phyloP scores from a whole-genome alignment of 441 rosid species.

The Francoa sonchifolia region DNA sequence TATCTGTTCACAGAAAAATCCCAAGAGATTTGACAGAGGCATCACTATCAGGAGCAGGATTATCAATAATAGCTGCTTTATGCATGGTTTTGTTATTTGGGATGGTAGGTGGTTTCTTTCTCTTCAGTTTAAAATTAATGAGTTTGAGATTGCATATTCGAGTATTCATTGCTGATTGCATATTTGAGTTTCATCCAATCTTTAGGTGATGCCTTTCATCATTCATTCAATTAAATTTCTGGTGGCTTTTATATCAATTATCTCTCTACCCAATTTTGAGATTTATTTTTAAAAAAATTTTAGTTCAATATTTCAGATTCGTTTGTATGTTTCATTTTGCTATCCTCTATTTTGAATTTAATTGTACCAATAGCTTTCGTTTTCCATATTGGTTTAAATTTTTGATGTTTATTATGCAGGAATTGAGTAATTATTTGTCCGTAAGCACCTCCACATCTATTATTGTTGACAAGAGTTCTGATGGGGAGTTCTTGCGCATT shows the following conservation, averaged over 20 bases:
- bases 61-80: conserved; percentile 80
- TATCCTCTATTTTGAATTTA: neutral
- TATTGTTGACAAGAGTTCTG: conserved; percentile 81
- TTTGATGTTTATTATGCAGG: conserved; percentile 49
- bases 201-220: too few relatives aligned
- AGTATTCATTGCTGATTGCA: neutral
- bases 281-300: neutral
- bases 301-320: neutral
- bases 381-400: neutral
- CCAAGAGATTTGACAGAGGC: conserved; percentile 99
- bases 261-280: too few relatives aligned
- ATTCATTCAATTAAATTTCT: too few relatives aligned
- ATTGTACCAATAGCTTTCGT: neutral
- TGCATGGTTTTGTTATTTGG: conserved; percentile 88
- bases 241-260: too few relatives aligned
- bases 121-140: neutral
- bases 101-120: conserved; percentile 40
- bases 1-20: conserved; percentile 59
- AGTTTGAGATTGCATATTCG: neutral
- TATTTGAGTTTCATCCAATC: neutral
- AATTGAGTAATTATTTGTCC: conserved; percentile 67
- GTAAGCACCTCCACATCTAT: conserved; percentile 66
- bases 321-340: neutral
- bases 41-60: conserved; percentile 89
- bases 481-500: conserved; percentile 83